A percentile compares a stretch with the other conserved stretches of the same genome.
Conservation (phyloP, 1,284 basidiomycete species). For the Moesziomyces aphidis region DNA sequence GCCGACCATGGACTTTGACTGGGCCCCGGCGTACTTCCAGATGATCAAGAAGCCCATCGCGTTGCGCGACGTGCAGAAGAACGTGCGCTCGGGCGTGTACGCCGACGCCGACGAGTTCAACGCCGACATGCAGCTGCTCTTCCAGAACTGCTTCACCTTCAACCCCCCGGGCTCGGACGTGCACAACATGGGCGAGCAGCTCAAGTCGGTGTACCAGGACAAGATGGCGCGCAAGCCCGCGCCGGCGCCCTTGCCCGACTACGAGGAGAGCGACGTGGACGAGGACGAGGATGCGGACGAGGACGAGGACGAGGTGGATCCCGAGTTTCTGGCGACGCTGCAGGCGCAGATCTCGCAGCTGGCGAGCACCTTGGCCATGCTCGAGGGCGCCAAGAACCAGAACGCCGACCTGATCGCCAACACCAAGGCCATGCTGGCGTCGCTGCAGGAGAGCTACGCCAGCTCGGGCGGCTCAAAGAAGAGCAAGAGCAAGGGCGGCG, state of each 20-base stretch:
- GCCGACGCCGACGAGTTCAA: slow-evolving; percentile 81
- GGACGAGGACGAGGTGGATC: slow-evolving; percentile 54
- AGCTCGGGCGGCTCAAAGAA: slow-evolving; percentile 50
- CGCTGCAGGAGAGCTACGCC: slow-evolving; percentile 52
- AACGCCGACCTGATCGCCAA: slow-evolving; percentile 57
- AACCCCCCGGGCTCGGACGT: slow-evolving; percentile 90
- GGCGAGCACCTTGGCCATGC: slow-evolving; percentile 53
- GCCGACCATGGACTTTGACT: slow-evolving; percentile 81
- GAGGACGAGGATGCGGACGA: slow-evolving; percentile 66
- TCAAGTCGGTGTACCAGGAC: slow-evolving; percentile 87
- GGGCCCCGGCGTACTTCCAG: slow-evolving; percentile 86
- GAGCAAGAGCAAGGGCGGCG: slow-evolving; percentile 47
- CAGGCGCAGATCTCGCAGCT: slow-evolving; percentile 59
- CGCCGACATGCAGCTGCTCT: slow-evolving; percentile 92
- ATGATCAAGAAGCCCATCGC: slow-evolving; percentile 96
- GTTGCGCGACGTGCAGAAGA: slow-evolving; percentile 70
- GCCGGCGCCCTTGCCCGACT: slow-evolving; percentile 60
- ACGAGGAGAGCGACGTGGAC: slow-evolving; percentile 69
- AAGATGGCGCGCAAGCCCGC: slow-evolving; percentile 84
- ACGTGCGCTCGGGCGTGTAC: slow-evolving; percentile 83
- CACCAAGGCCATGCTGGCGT: slow-evolving; percentile 56
- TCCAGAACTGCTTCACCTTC: slow-evolving; percentile 91
- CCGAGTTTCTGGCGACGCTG: slow-evolving; percentile 51
- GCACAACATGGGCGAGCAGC: slow-evolving; percentile 72
- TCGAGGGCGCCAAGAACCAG: slow-evolving; percentile 59